Percentiles rank a stretch among this genome's conserved stretches.
Conservation (phyloP, 257 asterid species). For the Ilex asprella region DNA sequence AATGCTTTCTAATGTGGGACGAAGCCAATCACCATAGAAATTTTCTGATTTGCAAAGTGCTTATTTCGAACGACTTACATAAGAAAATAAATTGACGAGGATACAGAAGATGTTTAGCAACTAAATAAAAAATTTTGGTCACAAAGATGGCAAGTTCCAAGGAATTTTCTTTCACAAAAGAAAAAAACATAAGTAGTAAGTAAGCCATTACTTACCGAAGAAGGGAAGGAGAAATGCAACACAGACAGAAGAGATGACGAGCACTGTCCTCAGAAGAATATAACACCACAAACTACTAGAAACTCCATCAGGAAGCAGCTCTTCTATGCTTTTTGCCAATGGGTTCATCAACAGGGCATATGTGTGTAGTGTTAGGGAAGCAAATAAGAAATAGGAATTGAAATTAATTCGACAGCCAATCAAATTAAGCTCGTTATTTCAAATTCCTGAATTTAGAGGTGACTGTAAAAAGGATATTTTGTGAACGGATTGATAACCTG, state of each 20-base stretch:
- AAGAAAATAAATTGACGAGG: background rate
- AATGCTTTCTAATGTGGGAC: no score
- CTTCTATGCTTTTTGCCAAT: conserved; percentile 64
- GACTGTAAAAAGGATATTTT: conserved; percentile 61
- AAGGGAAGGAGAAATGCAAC: conserved; percentile 76
- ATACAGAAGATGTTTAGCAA: background rate
- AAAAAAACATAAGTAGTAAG: background rate
- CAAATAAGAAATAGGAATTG: background rate
- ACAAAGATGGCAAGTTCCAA: background rate
- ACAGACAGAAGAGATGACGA: conserved; percentile 59
- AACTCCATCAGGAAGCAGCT: conserved; percentile 47
- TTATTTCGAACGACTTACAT: no score
- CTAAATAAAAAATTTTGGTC: no score
- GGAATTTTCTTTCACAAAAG: no score
- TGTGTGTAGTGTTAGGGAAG: conserved; percentile 48
- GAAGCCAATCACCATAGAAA: no score
- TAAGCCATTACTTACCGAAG: conserved; percentile 41
- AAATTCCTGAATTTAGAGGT: background rate
- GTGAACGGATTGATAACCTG: conserved; percentile 83
- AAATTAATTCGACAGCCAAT: no score
- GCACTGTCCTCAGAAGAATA: conserved; percentile 52
- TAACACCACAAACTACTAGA: conserved; percentile 49
- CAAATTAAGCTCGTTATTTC: background rate
- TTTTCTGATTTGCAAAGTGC: no score
- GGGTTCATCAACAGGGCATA: conserved; percentile 85